A percentile compares a stretch with the other conserved stretches of the same genome.
Evolutionary conservation across 805 yeast species (phyloP).

Genomic region (Middelhovenomyces tepae): DNA sequence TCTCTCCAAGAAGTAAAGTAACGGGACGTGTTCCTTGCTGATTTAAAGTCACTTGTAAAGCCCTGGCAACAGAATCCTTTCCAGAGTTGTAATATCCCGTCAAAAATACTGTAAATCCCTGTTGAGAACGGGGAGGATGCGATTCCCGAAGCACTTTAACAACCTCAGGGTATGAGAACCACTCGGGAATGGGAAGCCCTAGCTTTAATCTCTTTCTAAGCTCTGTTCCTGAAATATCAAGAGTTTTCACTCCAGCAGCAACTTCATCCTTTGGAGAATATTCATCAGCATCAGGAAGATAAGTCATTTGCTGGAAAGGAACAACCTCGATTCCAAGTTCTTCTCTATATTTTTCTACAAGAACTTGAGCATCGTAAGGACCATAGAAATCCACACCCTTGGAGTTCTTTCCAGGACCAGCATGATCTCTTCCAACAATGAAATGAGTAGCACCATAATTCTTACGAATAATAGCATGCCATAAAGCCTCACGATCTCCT

Average conservation of each 20-base stretch:
- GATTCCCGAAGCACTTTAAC: slow-evolving; percentile 83
- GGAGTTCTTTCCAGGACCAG: slow-evolving; percentile 89
- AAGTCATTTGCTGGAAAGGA: slow-evolving; percentile 95
- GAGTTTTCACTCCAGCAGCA: slow-evolving; percentile 66
- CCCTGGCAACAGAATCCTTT: slow-evolving; percentile 61
- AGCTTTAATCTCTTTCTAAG: slow-evolving; percentile 77
- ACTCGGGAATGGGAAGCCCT: slow-evolving; percentile 84
- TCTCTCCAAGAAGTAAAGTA: slow-evolving; percentile 44
- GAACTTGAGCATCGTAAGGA: slow-evolving; percentile 91
- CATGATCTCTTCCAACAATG: slow-evolving; percentile 97
- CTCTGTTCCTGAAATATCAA: slow-evolving; percentile 92
- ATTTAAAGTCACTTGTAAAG: slow-evolving; percentile 82
- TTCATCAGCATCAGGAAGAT: slow-evolving; percentile 89
- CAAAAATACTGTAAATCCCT: slow-evolving; percentile 77
- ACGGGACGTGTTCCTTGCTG: slow-evolving; percentile 83
- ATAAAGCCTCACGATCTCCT: slow-evolving; percentile 95
- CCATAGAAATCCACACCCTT: slow-evolving; percentile 92
- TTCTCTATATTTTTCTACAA: slow-evolving; percentile 63
- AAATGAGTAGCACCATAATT: slow-evolving; percentile 96
- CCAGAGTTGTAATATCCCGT: slow-evolving; percentile 54
- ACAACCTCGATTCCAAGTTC: slow-evolving; percentile 87
- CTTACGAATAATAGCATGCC: slow-evolving; percentile 96
- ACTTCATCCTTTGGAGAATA: slow-evolving; percentile 93
- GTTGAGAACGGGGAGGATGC: slow-evolving; percentile 83
- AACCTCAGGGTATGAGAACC: slow-evolving; percentile 97